Base-by-base conservation (phyloP, 495 filamentous ascomycete species). In the Hyaloscypha bicolor region DNA sequence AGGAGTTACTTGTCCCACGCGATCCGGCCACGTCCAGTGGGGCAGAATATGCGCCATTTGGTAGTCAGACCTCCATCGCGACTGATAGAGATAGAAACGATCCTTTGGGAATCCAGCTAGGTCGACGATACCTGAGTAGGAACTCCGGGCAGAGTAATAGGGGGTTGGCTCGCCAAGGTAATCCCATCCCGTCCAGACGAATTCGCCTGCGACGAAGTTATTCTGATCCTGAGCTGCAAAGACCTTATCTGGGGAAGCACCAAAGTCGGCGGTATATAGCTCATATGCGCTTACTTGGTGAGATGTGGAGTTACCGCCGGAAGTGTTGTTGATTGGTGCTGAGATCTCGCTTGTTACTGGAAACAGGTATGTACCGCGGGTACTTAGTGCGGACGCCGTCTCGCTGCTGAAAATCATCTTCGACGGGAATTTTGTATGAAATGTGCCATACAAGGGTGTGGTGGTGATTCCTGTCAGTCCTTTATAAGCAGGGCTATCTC, bases 81-180 rank as follows among this genome's bases (percentile, higher is more conserved):
- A 66, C 60, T 83, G 80, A 66, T 84, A 84, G 5, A 82, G 64
- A 48, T 75, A 82, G 63, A 79, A 84, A 2, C 81, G 76, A 53
- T 83, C 82, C 70, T 84, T 84, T 66, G 76, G 77, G 61, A 84
- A 83, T 9, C 82, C 82, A 1, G 82, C 82, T n/a, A 83, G 72
- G 58, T 83, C 79, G 53, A 84, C 77, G 56, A 83, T 82, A 0
- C 81, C 80, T 35, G 80, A 82, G 35, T 83, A 83, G 5, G 77
- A 80, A 63, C 80, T 83, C 4, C 81, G 77, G 2, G 79, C 70
- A 4, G 66, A 81, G 19, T 51, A 14, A 37, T 68, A 68, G 3
- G 81, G 82, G 16, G 79, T 79, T 0, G 82, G 81, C 72, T 85
- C 82, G 32, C 82, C 81, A 11, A 83, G 66, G 59, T 85, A 85